Evolutionary conservation across 371 early-diverging fungal genomes (phyloP).

Genomic region (Syncephalastrum sp.): DNA sequence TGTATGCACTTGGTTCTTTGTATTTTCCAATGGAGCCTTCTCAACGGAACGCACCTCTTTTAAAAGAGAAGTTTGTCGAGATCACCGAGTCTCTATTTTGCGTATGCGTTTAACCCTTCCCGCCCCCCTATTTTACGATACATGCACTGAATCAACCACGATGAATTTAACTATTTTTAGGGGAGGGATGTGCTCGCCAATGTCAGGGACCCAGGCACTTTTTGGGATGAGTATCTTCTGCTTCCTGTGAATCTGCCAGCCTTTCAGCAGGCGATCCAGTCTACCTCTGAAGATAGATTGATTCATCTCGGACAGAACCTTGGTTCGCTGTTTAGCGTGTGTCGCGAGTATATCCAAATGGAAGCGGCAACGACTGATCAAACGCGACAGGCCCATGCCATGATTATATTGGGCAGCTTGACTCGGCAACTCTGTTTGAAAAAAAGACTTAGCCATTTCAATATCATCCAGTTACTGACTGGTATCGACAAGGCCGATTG

Average conservation of each 20-base stretch:
- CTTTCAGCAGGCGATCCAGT: constrained; percentile 31
- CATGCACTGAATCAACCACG: neutral
- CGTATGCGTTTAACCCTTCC: constrained; percentile 33
- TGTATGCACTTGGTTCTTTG: neutral
- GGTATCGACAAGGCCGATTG: constrained; percentile 51
- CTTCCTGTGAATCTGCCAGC: constrained; percentile 41
- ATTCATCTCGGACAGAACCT: constrained; percentile 35
- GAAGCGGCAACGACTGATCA: constrained; percentile 14
- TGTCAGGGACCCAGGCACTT: constrained; percentile 31
- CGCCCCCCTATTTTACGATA: too few relatives aligned
- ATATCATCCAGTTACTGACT: constrained; percentile 54
- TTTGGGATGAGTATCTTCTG: constrained; percentile 54
- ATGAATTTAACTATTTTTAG: constrained; percentile 10
- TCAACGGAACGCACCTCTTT: constrained; percentile 12
- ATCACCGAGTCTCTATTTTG: constrained; percentile 46
- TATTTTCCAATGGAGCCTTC: constrained; percentile 1
- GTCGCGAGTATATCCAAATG: constrained; percentile 19
- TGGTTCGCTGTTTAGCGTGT: constrained; percentile 34
- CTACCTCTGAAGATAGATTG: constrained; percentile 43
- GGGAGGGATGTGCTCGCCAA: constrained; percentile 29
- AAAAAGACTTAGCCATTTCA: constrained; percentile 49
- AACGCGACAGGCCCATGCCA: constrained; percentile 29
- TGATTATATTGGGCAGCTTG: constrained; percentile 38
- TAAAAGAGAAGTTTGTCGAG: constrained; percentile 60
- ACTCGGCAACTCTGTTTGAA: constrained; percentile 52